A percentile compares a stretch with the other conserved stretches of the same genome.
These are phyloP conservation scores for Eucalyptus urophylla DNA, from an alignment of 345 rosid species.

Conservation along the genomic window DNA sequence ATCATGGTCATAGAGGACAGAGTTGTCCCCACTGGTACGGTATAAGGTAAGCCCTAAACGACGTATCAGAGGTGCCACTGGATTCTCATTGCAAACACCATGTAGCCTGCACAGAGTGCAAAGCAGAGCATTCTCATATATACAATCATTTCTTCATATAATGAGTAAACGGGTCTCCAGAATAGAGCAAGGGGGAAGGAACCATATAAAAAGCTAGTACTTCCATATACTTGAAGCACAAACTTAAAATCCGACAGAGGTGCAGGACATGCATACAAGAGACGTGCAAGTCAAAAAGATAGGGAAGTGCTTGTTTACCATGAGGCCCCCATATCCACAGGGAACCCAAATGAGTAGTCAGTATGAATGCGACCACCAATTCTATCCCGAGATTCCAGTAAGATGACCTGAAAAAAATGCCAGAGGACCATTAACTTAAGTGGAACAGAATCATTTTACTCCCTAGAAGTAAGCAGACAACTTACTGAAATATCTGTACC, in stretches of 20 bases:
- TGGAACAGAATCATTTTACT: neutral
- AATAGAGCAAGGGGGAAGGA: neutral
- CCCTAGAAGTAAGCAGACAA: neutral
- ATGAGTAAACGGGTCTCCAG: neutral
- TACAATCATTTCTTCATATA: neutral
- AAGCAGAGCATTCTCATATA: neutral
- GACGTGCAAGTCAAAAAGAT: neutral
- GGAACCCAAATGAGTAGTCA: slow-evolving; percentile 83
- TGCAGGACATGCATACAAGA: neutral
- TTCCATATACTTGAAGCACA: neutral
- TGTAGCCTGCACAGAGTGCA: slow-evolving; percentile 49
- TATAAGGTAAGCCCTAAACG: slow-evolving; percentile 62
- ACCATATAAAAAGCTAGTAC: neutral
- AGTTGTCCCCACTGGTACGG: slow-evolving; percentile 87
- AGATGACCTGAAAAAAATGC: slow-evolving; percentile 33
- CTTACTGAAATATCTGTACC: slow-evolving; percentile 11
- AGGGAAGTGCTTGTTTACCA: slow-evolving; percentile 22
- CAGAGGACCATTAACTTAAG: neutral
- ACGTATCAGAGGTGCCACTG: slow-evolving; percentile 77
- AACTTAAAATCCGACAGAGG: neutral
- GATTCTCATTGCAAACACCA: slow-evolving; percentile 89
- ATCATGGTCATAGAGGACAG: slow-evolving; percentile 88
- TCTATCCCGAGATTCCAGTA: slow-evolving; percentile 79
- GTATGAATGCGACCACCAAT: slow-evolving; percentile 92
- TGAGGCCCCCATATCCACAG: slow-evolving; percentile 90